Percentiles rank a stretch among this genome's conserved stretches.
These are phyloP conservation scores for Psilocybe cubensis DNA, from an alignment of 768 basidiomycete genomes.

Conservation along the genomic window DNA sequence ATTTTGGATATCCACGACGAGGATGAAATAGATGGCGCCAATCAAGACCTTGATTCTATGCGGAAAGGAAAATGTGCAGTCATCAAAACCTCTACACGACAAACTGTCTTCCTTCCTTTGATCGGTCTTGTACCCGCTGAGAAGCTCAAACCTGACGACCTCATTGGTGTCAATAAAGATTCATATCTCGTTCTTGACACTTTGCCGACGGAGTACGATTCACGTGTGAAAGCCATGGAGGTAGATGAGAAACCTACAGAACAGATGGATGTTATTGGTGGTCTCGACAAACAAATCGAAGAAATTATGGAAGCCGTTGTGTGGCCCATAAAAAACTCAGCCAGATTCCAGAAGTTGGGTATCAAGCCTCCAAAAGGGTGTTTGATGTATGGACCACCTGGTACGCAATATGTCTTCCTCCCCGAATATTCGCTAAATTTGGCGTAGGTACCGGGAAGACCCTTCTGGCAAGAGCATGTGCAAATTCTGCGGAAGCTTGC, in stretches of 20 bases:
- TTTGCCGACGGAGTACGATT: constrained; percentile 96
- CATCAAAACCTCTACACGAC: constrained; percentile 98
- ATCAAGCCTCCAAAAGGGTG: constrained; percentile 98
- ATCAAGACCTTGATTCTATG: constrained; percentile 93
- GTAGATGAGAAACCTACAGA: constrained; percentile 98
- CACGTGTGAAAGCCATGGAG: constrained; percentile 99
- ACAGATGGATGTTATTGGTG: constrained; percentile 96
- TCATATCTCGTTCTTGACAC: constrained; percentile 97
- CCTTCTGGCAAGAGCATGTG: constrained; percentile 95
- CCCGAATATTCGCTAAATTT: not conserved
- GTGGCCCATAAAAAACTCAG: constrained; percentile 97
- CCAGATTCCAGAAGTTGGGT: constrained; percentile 98
- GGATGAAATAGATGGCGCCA: constrained; percentile 93
- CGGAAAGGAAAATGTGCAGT: constrained; percentile 98
- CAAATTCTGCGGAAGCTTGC: constrained; percentile 96
- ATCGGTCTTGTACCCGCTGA: constrained; percentile 97
- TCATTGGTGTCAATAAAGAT: constrained; percentile 99
- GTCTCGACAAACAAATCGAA: constrained; percentile 98
- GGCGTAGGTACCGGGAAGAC: constrained; percentile 89
- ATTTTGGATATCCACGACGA: constrained; percentile 95
- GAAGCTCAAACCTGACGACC: constrained; percentile 86
- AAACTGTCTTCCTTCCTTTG: constrained; percentile 97
- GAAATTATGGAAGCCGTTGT: constrained; percentile 98
- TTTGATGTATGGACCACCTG: constrained; percentile 98
- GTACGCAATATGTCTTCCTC: constrained; percentile 40